Conservation (phyloP, 208 protist genomes). For the Trypanosoma scelopori region DNA sequence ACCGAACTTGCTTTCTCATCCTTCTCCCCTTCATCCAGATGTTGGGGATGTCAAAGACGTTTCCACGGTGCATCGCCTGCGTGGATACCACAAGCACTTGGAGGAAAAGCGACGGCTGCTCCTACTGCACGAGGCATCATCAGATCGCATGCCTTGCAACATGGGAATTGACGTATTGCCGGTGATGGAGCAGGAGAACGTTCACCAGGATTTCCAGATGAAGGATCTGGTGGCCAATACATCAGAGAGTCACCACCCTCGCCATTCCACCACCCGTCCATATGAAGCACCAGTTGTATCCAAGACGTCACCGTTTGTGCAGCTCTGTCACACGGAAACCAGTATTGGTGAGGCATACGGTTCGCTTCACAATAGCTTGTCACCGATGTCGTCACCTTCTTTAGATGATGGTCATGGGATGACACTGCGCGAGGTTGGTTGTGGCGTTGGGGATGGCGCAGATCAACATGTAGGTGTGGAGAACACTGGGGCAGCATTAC, state of each 20-base stretch:
- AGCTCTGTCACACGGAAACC: too few relatives aligned
- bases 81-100: slow-evolving; percentile 6
- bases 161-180: neutral
- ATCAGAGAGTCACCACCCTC: neutral
- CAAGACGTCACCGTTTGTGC: too few relatives aligned
- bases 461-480: neutral
- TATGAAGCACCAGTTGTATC: too few relatives aligned
- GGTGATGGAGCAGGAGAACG: neutral
- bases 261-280: neutral
- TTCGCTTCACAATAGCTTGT: neutral
- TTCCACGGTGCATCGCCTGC: slow-evolving; percentile 2
- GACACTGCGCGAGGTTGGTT: neutral
- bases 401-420: neutral
- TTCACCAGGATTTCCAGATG: too few relatives aligned
- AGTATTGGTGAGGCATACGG: neutral
- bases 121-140: neutral
- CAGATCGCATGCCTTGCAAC: neutral
- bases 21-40: neutral
- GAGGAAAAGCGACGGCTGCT: neutral
- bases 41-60: slow-evolving; percentile 8
- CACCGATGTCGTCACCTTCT: neutral
- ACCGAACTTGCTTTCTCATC: neutral
- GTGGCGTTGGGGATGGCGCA: neutral
- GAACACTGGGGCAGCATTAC: too few relatives aligned
- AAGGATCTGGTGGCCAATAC: too few relatives aligned